Percentiles rank a stretch among this genome's conserved stretches.
Conservation (phyloP, 2,329 filamentous ascomycete genomes). For the Colletotrichum neosansevieriae region DNA sequence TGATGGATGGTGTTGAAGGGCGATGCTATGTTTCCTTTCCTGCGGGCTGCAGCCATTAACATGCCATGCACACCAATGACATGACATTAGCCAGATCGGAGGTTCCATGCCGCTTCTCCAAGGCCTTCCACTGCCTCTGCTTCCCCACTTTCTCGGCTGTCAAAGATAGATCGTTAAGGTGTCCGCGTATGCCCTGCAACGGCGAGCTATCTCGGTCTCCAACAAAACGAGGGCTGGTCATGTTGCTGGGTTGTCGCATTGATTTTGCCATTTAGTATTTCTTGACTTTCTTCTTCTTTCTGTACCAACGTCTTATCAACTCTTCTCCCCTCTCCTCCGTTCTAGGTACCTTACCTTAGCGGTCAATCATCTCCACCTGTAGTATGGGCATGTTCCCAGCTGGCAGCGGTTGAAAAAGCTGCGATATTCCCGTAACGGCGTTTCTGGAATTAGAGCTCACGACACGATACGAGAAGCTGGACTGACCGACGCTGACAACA, state of each 20-base stretch:
- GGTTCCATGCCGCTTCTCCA: conserved; percentile 8
- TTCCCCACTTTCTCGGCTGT: conserved; percentile 4
- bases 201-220: neutral
- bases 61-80: neutral
- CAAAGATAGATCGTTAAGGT: conserved; percentile 24
- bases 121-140: neutral
- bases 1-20: no score
- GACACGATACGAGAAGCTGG: neutral
- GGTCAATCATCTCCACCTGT: conserved; percentile 26
- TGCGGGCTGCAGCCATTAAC: no score
- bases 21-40: neutral
- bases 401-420: neutral
- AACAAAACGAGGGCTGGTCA: conserved; percentile 24
- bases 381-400: conserved; percentile 10
- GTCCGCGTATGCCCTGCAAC: conserved; percentile 33
- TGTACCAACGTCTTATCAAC: no score
- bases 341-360: neutral
- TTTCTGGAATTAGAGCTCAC: neutral
- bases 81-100: neutral
- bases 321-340: conserved; percentile 1
- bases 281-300: neutral
- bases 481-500: neutral
- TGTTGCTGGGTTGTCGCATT: neutral
- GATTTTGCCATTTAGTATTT: neutral
- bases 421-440: neutral